These are phyloP conservation scores for Phlegmacium glaucopus DNA, from an alignment of 768 basidiomycete species.

Conservation along the genomic window DNA sequence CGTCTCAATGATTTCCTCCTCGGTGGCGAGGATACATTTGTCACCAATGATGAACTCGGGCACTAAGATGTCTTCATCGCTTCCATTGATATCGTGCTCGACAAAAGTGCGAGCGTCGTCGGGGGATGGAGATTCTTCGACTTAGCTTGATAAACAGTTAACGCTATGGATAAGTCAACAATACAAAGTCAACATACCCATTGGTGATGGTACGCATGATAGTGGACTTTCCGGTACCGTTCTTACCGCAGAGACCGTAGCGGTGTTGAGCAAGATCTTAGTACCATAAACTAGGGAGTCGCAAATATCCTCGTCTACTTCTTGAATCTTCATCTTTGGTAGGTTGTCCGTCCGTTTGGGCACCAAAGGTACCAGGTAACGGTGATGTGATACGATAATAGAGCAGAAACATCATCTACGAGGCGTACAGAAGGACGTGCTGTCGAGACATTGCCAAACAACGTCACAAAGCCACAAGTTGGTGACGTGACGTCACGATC, in stretches of 20 bases:
- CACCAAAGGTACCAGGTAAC: no score
- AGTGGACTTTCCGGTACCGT: slow-evolving; percentile 97
- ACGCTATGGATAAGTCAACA: no score
- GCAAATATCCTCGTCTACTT: slow-evolving; percentile 98
- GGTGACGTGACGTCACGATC: no score
- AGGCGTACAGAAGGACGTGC: no score
- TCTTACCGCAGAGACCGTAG: slow-evolving; percentile 97
- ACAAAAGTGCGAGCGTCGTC: slow-evolving; percentile 98
- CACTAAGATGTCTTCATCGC: slow-evolving; percentile 88
- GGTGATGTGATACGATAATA: no score
- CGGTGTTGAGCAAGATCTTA: slow-evolving; percentile 96
- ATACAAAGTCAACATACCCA: slow-evolving; percentile 20
- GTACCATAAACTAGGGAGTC: slow-evolving; percentile 99
- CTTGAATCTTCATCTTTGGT: no score
- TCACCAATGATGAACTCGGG: slow-evolving; percentile 85
- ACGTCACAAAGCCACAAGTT: no score
- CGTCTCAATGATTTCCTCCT: slow-evolving; percentile 73
- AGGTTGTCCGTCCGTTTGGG: no score
- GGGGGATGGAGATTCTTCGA: slow-evolving; percentile 98
- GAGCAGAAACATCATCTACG: no score
- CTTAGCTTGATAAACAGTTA: slow-evolving; percentile 48
- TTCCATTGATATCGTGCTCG: slow-evolving; percentile 98
- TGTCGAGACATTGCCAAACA: no score
- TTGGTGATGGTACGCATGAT: slow-evolving; percentile 93
- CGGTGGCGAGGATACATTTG: slow-evolving; percentile 69